Base-by-base conservation (phyloP, 352 stramenopile genomes). In the Elongisporangium prolatum region DNA sequence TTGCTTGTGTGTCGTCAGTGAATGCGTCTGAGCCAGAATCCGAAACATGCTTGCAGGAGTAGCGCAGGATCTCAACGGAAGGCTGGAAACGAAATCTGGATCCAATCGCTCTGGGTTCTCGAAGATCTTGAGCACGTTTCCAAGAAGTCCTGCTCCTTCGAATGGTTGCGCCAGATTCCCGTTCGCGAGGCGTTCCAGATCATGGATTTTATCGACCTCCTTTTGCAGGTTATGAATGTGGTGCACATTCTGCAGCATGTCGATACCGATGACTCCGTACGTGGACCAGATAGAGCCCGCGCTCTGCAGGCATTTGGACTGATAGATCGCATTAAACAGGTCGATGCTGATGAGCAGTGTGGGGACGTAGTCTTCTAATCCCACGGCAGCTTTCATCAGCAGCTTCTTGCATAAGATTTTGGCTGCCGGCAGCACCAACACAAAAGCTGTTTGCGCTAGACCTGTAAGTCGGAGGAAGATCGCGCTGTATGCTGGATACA, bases 321-420 rank as follows among this genome's bases (percentile, higher is more conserved):
- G 48, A 21, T 47, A 53, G 18, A 64, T 53, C 37, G 44, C 51
- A 37, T 53, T 51, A 28, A 59, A 56, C 20, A 64, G 51, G 17
- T 56, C 48, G 3, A 21, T 10, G 48, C 52, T 67, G 40, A 53
- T 61, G 55, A 50, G 48, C 34, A 54, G 49, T 21, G 60, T 37
- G 16, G 56, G 60, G 10, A 34, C 34, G 34, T 17, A 37, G 44
- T 52, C 52, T 10, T 17, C 17, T 37, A 47, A 18, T 16, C 44
- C 24, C 2, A 24, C 50, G 16, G 38, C 50, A 6, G 50, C 38
- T 6, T 38, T 44, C 47, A 60, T 47, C 47, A 60, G 11, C 14
- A 40, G 48, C 47, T 60, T 60, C 24, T 60, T 60, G 18, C 50
- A 24, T 16, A 40, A 13, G 14, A 51, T 21, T 16, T 58, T 58